Base-by-base conservation (phyloP, 1,284 basidiomycete genomes). In the Ustilago tritici region DNA sequence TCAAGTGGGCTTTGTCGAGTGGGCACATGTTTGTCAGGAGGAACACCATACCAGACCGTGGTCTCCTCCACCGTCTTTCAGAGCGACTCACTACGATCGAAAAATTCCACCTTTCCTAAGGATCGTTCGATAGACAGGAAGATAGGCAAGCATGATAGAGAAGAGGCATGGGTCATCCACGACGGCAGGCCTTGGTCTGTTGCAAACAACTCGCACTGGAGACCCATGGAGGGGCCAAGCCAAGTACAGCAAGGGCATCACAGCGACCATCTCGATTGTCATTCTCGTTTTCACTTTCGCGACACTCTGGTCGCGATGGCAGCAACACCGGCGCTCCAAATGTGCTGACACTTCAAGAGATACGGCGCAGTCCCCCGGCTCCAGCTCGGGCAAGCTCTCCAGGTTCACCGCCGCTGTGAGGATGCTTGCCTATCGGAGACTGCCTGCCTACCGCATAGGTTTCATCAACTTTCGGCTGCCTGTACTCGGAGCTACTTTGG, bases 211-310 rank as follows among this genome's bases (percentile, higher is more conserved):
- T 3, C 65, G 61, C 10, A 72, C 64, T 14, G 72, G 71, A 15
- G 78, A 80, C 50, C 78, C 78, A 0, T 80, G 75, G 76, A 35
- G 50, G 4, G 70, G 70, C 12, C 78, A 80, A 61, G 54, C 72
- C 9, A 78, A 78, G 52, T 80, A 80, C 58, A 69, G 47, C 58
- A 63, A 79, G 47, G 77, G 66, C 19, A 73, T 76, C 41, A 64
- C 59, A 2, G 64, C 61, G 3, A 55, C 66, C 8, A 56, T 69
- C 19, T 76, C 69, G 35, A 76, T 70, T 53, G 57, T 79, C 56
- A 65, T 79, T 17, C 11, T 59, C 14, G 15, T 73, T 19, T 64
- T 43, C 19, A 54, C 77, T 10, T 4, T 63, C 14, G 40, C 66
- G 4, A 56, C 69, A 4, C 1, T 63, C 0, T 61, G 31, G 6